Percentiles rank a stretch among this genome's conserved stretches.
phyloP scores from a whole-genome alignment of 257 asterid genomes.

The Solanum ossicruentum region DNA sequence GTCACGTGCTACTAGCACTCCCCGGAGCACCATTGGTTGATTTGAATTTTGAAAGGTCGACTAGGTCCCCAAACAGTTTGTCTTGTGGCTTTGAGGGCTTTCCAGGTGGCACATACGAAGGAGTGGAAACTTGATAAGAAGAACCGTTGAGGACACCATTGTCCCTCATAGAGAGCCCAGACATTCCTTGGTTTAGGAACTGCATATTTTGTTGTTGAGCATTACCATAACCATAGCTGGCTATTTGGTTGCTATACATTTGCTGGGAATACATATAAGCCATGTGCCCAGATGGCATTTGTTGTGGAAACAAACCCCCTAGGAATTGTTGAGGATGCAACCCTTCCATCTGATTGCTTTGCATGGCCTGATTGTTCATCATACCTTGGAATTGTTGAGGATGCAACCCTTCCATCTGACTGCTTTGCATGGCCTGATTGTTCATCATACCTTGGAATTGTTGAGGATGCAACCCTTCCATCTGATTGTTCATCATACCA shows the following conservation, averaged over 20 bases:
- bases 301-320: conserved; percentile 55
- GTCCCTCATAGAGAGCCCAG: conserved; percentile 68
- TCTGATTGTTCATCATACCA: conserved; percentile 25
- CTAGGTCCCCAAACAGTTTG: conserved; percentile 74
- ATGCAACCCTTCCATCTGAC: conserved; percentile 25
- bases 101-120: conserved; percentile 47
- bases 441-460: conserved; percentile 9
- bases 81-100: conserved; percentile 70
- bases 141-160: conserved; percentile 26
- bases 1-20: conserved; percentile 31
- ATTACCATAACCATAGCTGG: conserved; percentile 35
- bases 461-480: conserved; percentile 27
- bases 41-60: conserved; percentile 55
- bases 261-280: conserved; percentile 69
- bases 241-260: conserved; percentile 58
- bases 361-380: conserved; percentile 25
- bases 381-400: conserved; percentile 20
- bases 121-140: conserved; percentile 15
- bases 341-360: conserved; percentile 21
- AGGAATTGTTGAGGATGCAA: conserved; percentile 26
- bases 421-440: conserved; percentile 26
- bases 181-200: conserved; percentile 53
- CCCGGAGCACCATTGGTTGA: conserved; percentile 25
- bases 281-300: conserved; percentile 57
- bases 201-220: conserved; percentile 57